Base-by-base conservation (phyloP, 352 stramenopile genomes). In the Phytophthora megakarya region DNA sequence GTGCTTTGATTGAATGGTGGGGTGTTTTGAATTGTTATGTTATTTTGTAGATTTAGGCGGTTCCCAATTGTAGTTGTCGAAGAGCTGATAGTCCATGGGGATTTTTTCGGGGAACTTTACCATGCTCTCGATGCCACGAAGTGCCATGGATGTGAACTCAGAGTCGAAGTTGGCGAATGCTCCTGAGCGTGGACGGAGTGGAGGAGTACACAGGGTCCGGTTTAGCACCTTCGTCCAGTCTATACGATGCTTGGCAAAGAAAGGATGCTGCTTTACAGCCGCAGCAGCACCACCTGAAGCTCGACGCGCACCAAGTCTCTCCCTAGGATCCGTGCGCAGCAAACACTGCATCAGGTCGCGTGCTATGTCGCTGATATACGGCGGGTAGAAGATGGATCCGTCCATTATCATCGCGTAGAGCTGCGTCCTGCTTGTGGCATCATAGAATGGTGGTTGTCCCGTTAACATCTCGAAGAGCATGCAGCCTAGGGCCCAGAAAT, bases 381-480 rank as follows among this genome's bases (percentile, higher is more conserved):
- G 9, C 2, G 86, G 86, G 61, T 91, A 93, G 11, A 23, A 38
- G 13, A 91, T 62, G 0, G 25, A 47, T 3, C 70, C 72, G 18
- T 76, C 70, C 60, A 84, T 81, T 65, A 92, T 85, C 39, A 80
- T 79, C n/a, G 66, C 55, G 65, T 87, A 91, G 2, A 94, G 72
- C 40, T 84, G 70, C 0, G 74, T 53, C 3, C 78, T 81, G 40
- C 78, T 88, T 47, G 78, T 78, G 59, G 88, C 80, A 26, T 71
- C 92, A 70, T 96, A 94, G 52, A 92, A 97, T 0, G 88, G 90
- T 12, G 89, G 89, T 44, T 89, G 70, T 3, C 90, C 90, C 3
- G 84, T 98, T 32, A 98, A 62, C 59, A 98, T 86, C 70, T 98
- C 90, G 66, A 88, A 98, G 9, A 98, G 71, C 51, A 98, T 61